These are phyloP conservation scores for Conticribra weissflogii DNA, from an alignment of 108 stramenopile species.

Conservation along the genomic window DNA sequence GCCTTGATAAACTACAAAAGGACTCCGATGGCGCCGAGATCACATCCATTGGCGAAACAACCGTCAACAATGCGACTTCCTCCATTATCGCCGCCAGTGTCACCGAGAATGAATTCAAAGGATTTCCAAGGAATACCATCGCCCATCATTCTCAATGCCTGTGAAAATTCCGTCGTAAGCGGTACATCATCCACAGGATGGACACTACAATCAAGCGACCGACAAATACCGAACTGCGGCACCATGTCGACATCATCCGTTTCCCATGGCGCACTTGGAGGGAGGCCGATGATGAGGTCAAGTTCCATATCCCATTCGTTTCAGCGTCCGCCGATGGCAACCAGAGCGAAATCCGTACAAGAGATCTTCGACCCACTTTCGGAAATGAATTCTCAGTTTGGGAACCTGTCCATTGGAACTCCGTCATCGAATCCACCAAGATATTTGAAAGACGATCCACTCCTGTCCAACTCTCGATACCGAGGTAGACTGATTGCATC, in stretches of 20 bases:
- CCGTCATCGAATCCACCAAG: background rate
- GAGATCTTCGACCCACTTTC: background rate
- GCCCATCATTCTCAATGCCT: background rate
- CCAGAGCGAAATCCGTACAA: background rate
- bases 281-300: background rate
- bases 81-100: background rate
- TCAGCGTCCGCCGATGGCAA: background rate
- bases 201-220: background rate
- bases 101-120: background rate
- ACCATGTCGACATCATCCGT: background rate
- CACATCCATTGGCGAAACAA: background rate
- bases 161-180: background rate
- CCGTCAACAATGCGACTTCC: background rate
- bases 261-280: background rate
- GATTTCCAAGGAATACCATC: background rate
- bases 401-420: background rate
- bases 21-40: background rate
- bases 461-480: background rate
- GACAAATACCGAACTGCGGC: background rate
- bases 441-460: background rate
- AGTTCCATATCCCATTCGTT: background rate
- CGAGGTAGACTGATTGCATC: background rate
- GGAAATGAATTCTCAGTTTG: background rate
- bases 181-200: background rate
- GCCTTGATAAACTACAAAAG: background rate